phyloP scores from a whole-genome alignment of 106 monocot species.

The Dendrobium nobile region DNA sequence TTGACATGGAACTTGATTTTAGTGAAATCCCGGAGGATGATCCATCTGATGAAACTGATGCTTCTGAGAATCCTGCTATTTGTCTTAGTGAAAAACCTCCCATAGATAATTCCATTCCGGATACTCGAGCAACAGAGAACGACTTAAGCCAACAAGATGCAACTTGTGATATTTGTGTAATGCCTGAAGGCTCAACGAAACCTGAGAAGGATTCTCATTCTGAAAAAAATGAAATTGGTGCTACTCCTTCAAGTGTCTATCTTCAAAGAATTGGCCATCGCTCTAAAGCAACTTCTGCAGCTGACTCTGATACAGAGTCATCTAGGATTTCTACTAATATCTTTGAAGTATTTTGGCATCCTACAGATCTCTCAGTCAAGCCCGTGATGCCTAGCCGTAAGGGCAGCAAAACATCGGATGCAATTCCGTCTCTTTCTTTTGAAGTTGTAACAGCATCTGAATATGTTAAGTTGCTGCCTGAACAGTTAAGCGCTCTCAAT shows the following conservation, averaged over 20 bases:
- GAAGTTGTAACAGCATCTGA: conserved; percentile 49
- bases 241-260: conserved; percentile 36
- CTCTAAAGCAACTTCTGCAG: conserved; percentile 23
- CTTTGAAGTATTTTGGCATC: conserved; percentile 70
- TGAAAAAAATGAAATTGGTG: conserved; percentile 34
- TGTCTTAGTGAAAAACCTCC: conserved; percentile 23
- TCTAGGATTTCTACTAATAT: conserved; percentile 22
- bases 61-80: conserved; percentile 29
- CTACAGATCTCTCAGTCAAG: conserved; percentile 74
- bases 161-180: conserved; percentile 14
- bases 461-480: conserved; percentile 65
- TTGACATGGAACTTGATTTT: conserved; percentile 99
- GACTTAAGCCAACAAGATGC: conserved; percentile 20
- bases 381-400: conserved; percentile 88
- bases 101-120: conserved; percentile 18
- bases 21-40: conserved; percentile 89
- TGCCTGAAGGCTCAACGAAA: conserved; percentile 28
- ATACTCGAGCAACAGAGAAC: conserved; percentile 28
- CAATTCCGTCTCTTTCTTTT: conserved; percentile 51
- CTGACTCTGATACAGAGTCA: conserved; percentile 30
- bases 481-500: conserved; percentile 52
- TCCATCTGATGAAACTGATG: conserved; percentile 63
- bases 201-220: conserved; percentile 21
- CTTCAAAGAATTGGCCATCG: conserved; percentile 29
- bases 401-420: conserved; percentile 54